A percentile compares a stretch with the other conserved stretches of the same genome.
Evolutionary conservation across 2,329 filamentous ascomycete genomes (phyloP).

Genomic region (Colletotrichum australisinense): DNA sequence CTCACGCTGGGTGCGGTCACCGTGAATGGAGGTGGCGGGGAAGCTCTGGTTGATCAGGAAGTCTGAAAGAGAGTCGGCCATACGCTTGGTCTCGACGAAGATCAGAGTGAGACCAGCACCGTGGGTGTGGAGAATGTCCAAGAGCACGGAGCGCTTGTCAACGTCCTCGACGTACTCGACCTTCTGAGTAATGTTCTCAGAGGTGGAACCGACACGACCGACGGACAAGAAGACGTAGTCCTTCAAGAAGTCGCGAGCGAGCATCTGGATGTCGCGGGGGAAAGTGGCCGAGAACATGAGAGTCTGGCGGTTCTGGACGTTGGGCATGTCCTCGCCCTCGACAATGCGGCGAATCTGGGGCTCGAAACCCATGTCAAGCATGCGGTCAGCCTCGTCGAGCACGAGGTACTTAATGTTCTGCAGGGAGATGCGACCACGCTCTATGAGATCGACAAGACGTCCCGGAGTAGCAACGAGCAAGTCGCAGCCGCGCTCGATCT

Average conservation of each 20-base stretch:
- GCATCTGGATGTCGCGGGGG: conserved; percentile 98
- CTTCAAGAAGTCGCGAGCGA: conserved; percentile 97
- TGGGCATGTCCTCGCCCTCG: conserved; percentile 97
- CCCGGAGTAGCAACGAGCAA: conserved; percentile 96
- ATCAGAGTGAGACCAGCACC: conserved; percentile 91
- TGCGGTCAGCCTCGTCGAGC: conserved; percentile 98
- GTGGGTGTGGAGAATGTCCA: conserved; percentile 97
- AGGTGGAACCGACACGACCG: conserved; percentile 97
- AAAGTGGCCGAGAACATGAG: conserved; percentile 99
- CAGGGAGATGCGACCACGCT: conserved; percentile 97
- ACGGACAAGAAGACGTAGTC: conserved; percentile 99
- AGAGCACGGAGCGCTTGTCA: conserved; percentile 97
- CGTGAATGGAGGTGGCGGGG: conserved; percentile 98
- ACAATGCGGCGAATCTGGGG: conserved; percentile 99
- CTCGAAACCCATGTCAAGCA: conserved; percentile 99
- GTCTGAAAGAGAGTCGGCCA: conserved; percentile 97
- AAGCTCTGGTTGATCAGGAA: conserved; percentile 99
- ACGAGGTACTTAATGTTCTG: conserved; percentile 99
- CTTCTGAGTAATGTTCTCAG: conserved; percentile 99
- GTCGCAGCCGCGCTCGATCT: conserved; percentile 97
- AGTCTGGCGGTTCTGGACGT: conserved; percentile 85
- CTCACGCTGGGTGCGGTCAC: conserved; percentile 97
- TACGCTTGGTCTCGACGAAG: conserved; percentile 99
- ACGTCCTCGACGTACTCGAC: conserved; percentile 96
- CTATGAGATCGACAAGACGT: conserved; percentile 96